Evolutionary conservation across 2,329 filamentous ascomycete genomes (phyloP).

Genomic region (Phyllachora maydis): DNA sequence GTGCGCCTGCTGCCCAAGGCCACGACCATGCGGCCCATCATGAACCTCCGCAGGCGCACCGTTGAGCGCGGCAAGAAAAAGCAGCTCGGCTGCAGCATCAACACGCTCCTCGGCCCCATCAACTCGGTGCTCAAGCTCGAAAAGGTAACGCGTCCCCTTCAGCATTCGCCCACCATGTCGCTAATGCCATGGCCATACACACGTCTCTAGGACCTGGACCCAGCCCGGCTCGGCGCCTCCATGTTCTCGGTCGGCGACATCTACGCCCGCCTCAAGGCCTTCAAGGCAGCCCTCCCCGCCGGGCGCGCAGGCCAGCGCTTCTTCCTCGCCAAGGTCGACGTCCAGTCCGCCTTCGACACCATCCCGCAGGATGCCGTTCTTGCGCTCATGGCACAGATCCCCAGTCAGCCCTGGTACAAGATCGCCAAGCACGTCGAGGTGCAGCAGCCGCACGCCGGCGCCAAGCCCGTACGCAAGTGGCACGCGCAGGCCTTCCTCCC

Average conservation of each 20-base stretch:
- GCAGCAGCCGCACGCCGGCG: conserved; percentile 16
- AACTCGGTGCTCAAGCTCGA: conserved; percentile 64
- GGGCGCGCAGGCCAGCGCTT: conserved; percentile 20
- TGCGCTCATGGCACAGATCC: conserved; percentile 38
- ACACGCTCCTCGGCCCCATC: conserved; percentile 41
- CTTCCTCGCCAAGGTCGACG: conserved; percentile 86
- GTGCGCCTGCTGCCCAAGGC: conserved; percentile 71
- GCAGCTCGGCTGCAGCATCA: conserved; percentile 43
- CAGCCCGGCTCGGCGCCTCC: conserved; percentile 50
- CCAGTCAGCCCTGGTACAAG: conserved; percentile 39
- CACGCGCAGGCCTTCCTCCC: no score
- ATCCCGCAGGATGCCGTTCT: conserved; percentile 69
- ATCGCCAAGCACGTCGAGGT: conserved; percentile 60
- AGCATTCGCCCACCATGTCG: neutral
- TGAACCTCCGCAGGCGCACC: conserved; percentile 55
- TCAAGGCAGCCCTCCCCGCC: conserved; percentile 29
- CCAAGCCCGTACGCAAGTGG: conserved; percentile 26
- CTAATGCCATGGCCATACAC: conserved; percentile 1
- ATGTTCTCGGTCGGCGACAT: conserved; percentile 70
- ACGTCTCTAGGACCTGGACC: conserved; percentile 19
- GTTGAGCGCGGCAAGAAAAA: conserved; percentile 27
- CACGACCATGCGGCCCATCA: conserved; percentile 56
- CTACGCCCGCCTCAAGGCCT: conserved; percentile 49
- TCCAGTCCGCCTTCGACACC: conserved; percentile 82
- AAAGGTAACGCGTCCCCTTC: conserved; percentile 39